Conservation (phyloP, 2,329 filamentous ascomycete species). For the Aureobasidium sp. region DNA sequence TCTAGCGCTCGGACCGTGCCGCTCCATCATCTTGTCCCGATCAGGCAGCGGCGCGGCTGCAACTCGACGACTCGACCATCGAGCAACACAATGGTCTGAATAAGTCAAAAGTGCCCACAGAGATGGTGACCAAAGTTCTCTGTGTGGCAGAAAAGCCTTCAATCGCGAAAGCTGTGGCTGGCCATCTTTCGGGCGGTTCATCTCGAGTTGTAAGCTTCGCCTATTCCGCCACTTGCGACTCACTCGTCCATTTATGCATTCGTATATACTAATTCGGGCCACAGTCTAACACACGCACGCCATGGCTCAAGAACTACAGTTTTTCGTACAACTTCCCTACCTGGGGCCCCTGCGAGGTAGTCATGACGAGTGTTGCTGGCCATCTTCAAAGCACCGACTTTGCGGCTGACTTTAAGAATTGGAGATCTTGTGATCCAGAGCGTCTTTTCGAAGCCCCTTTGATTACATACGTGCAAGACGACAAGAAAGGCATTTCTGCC, state of each 20-base stretch:
- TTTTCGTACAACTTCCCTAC: conserved; percentile 80
- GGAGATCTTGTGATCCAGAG: conserved; percentile 71
- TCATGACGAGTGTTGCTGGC: conserved; percentile 88
- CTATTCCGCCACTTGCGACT: not conserved
- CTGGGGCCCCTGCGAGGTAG: conserved; percentile 77
- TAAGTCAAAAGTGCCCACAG: not conserved
- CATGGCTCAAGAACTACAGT: conserved; percentile 85
- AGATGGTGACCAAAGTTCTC: conserved; percentile 49
- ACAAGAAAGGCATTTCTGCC: conserved; percentile 70
- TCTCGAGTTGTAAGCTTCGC: conserved; percentile 51
- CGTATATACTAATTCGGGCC: not conserved
- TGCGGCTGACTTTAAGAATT: conserved; percentile 61
- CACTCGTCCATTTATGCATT: not conserved
- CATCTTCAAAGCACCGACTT: conserved; percentile 83
- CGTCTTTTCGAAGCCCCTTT: conserved; percentile 76
- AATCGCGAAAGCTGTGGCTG: conserved; percentile 88
- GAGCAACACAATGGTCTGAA: not conserved
- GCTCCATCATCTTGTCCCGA: not conserved
- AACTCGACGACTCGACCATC: not conserved
- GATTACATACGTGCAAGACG: conserved; percentile 56
- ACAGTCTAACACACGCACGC: not conserved
- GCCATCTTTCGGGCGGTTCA: conserved; percentile 73
- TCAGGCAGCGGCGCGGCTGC: conserved; percentile 6
- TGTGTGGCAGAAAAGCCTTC: conserved; percentile 86
- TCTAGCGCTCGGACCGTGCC: not conserved